Conservation (phyloP, 2,329 filamentous ascomycete genomes). For the Penicillium psychrosexuale region DNA sequence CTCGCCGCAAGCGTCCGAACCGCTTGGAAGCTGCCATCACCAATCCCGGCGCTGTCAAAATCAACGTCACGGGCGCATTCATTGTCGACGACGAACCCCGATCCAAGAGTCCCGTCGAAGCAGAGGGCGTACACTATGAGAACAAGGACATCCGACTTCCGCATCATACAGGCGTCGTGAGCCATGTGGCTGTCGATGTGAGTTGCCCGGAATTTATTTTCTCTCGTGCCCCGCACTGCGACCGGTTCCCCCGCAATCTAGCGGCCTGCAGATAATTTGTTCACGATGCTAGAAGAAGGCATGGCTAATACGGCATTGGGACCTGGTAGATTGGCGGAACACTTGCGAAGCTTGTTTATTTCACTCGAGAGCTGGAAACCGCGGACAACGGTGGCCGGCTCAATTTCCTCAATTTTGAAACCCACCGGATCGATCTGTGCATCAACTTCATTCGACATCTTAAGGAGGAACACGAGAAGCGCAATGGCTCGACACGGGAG, state of each 20-base stretch:
- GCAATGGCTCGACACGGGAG: slow-evolving; percentile 66
- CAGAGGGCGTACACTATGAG: slow-evolving; percentile 63
- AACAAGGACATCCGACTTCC: slow-evolving; percentile 93
- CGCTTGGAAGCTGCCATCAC: slow-evolving; percentile 50
- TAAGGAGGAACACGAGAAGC: slow-evolving; percentile 73
- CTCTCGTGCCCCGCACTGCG: slow-evolving; percentile 16
- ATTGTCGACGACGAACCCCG: slow-evolving; percentile 79
- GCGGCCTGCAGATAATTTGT: not conserved
- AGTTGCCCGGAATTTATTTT: slow-evolving; percentile 37
- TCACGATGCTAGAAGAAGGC: not conserved
- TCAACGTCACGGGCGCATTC: slow-evolving; percentile 95
- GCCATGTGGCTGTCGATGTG: slow-evolving; percentile 95
- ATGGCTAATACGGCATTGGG: not conserved
- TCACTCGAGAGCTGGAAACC: slow-evolving; percentile 80
- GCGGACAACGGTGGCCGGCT: slow-evolving; percentile 80
- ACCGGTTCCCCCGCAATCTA: slow-evolving; percentile 31
- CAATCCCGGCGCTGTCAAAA: slow-evolving; percentile 71
- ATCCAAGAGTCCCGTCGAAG: slow-evolving; percentile 50
- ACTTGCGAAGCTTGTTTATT: slow-evolving; percentile 94
- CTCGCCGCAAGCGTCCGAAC: slow-evolving; percentile 27
- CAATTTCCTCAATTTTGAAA: slow-evolving; percentile 96
- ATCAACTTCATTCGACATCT: slow-evolving; percentile 86
- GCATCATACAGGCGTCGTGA: slow-evolving; percentile 91
- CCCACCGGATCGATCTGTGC: slow-evolving; percentile 87
- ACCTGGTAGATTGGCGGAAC: slow-evolving; percentile 80